Base-by-base conservation (phyloP, 2,329 filamentous ascomycete genomes). In the Microcyclospora tardicrescens region DNA sequence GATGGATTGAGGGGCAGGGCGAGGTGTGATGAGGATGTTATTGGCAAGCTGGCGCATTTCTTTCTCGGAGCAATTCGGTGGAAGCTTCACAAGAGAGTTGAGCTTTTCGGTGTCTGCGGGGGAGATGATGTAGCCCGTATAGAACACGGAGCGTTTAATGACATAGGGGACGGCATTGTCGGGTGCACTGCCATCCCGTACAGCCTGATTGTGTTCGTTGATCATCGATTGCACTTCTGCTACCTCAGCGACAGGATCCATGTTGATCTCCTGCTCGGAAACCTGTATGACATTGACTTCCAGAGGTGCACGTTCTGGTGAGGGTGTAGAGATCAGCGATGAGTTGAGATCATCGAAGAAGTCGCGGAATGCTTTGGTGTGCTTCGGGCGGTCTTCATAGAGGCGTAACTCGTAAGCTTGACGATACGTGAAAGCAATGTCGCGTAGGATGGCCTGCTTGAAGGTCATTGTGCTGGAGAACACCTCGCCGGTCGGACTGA, bases 151-250 rank as follows among this genome's bases (percentile, higher is more conserved):
- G 57, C 87, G 87, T 60, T 84, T 85, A 57, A 98, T 84, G 49
- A 75, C 71, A 43, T 91, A 63, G 1, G 64, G 69, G 34, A 63
- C 61, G 28, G 65, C 61, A 34, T 61, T 61, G 9, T 58, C 56
- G 1, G 67, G 66, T 31, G 65, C 67, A 9, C 58, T 65, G 41
- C 56, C 61, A 35, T 45, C 61, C 47, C 65, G 62, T 31, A 80
- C 62, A 16, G 73, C 64, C 3, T 65, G 62, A 58, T 96, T 98
- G 66, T 96, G 89, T 14, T 73, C 69, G 56, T 93, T 89, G 62
- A 96, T 80, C 68, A 95, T 80, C 48, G 81, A 79, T 61, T 95
- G 87, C 11, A 96, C 76, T 58, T 89, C 81, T 12, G 81, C 79
- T 28, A 87, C 73, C 63, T 95, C 87, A 13, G 73, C 68, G 28